Evolutionary conservation across 2,329 filamentous ascomycete genomes (phyloP), one percentile per base, ranked within the genome.

Genomic region (Aspergillus versicolor): DNA sequence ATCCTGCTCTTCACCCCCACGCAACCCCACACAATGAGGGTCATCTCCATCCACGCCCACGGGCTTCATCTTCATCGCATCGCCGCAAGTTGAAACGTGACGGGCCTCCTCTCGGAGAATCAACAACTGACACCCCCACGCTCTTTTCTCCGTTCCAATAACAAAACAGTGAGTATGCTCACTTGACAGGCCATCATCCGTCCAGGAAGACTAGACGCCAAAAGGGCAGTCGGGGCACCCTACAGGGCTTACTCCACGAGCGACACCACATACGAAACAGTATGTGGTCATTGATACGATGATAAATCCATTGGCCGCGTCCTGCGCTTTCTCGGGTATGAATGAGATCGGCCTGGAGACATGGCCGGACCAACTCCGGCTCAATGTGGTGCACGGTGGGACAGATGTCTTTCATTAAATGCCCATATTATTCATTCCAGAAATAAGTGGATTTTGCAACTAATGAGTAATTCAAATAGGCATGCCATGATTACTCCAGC

Each of bases 11-110:
- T 41, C 40, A 59, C 57, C 57, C 57, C 57, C 57, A 60, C 57
- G 57, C 45, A 48, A 57, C 54, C 57, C 57, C 57, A 60, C 57
- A 54, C 41, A 56, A 54, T 30, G 54, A 51, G 57, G 57, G 48
- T 51, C 17, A 27, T 40, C 34, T 49, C 42, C 42, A 24, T 44
- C 27, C 24, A 46, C 12, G 46, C 32, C 19, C 30, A 19, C 45
- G 17, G 21, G 12, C 32, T 19, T 15, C 17, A n/a, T 38, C 37
- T 44, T 51, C 38, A 21, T 32, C 11, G 21, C 24, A 5, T 51
- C 24, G 38, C 27, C 15, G 24, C 9, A 11, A 17, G 32, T 21
- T 21, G 38, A 49, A 49, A 48, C 27, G n/a, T 34, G 43, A 43
- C 9, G 24, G 43, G 27, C 27, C 27, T 46, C 27, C 12, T 30